Evolutionary conservation across 768 basidiomycete species (phyloP).

Genomic region (Suillus subaureus): DNA sequence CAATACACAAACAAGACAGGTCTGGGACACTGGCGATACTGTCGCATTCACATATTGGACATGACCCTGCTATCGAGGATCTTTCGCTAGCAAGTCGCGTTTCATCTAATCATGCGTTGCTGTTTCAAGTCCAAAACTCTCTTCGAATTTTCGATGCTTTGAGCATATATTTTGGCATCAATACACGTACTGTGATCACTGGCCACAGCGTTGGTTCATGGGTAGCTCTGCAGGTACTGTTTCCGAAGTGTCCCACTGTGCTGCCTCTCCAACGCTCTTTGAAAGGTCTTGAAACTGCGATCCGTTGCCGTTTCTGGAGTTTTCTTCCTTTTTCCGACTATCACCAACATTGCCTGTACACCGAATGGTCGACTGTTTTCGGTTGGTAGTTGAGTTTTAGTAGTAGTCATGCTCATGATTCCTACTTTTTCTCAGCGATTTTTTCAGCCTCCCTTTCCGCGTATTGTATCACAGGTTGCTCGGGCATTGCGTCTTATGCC

Average conservation of each 20-base stretch:
- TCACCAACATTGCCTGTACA: slow-evolving; percentile 61
- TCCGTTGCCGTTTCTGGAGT: slow-evolving; percentile 39
- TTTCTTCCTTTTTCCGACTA: slow-evolving; percentile 72
- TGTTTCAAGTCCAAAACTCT: slow-evolving; percentile 55
- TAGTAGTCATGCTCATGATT: neutral
- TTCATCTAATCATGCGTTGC: slow-evolving; percentile 37
- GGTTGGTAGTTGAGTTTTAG: slow-evolving; percentile 40
- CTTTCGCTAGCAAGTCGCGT: slow-evolving; percentile 15
- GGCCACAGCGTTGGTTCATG: slow-evolving; percentile 79
- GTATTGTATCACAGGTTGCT: slow-evolving; percentile 47
- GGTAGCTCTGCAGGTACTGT: slow-evolving; percentile 58
- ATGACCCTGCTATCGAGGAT: slow-evolving; percentile 44
- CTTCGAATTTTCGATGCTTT: slow-evolving; percentile 56
- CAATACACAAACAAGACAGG: slow-evolving; percentile 42
- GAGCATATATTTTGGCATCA: slow-evolving; percentile 29
- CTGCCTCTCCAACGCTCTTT: neutral
- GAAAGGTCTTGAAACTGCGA: slow-evolving; percentile 54
- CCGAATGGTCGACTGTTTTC: slow-evolving; percentile 64
- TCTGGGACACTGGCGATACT: slow-evolving; percentile 51
- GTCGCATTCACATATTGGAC: slow-evolving; percentile 65
- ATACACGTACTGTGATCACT: slow-evolving; percentile 46
- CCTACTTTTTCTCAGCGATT: slow-evolving; percentile 38
- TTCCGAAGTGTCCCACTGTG: slow-evolving; percentile 6
- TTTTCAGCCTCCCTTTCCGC: slow-evolving; percentile 49
- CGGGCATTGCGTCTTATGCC: slow-evolving; percentile 41